Percentiles rank a stretch among this genome's conserved stretches.
These are phyloP conservation scores for Linnemannia zychae DNA, from an alignment of 192 early-diverging fungal genomes.

Conservation along the genomic window DNA sequence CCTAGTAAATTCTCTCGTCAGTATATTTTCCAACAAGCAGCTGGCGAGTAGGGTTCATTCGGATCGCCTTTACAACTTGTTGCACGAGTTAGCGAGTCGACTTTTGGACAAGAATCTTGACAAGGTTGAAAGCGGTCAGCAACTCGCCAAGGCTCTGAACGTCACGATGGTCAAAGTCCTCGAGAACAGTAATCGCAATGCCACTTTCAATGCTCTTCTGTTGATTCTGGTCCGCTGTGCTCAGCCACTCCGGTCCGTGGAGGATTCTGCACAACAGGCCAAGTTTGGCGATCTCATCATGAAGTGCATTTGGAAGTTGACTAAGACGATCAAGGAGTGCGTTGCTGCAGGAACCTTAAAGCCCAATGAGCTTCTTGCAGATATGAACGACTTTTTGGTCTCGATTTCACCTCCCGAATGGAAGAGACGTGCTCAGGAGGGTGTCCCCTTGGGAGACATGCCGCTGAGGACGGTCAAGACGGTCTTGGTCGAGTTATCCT, in stretches of 20 bases:
- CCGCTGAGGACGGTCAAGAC: constrained; percentile 97
- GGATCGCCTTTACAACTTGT: constrained; percentile 73
- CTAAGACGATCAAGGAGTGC: constrained; percentile 86
- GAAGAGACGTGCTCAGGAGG: constrained; percentile 83
- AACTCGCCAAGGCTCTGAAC: constrained; percentile 83
- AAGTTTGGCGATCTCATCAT: constrained; percentile 92
- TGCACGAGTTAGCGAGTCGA: constrained; percentile 84
- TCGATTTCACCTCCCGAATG: constrained; percentile 88
- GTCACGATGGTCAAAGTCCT: constrained; percentile 91
- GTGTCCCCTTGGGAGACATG: constrained; percentile 88
- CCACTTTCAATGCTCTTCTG: constrained; percentile 78
- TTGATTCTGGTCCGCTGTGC: constrained; percentile 74
- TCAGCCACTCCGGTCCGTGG: constrained; percentile 63
- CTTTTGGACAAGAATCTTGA: constrained; percentile 85
- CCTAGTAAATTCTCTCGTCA: constrained; percentile 80
- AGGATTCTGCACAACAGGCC: constrained; percentile 65
- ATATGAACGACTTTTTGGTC: constrained; percentile 87
- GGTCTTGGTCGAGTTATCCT: constrained; percentile 82
- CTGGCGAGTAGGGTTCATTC: constrained; percentile 75
- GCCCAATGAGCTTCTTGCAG: constrained; percentile 76
- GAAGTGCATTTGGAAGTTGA: constrained; percentile 98
- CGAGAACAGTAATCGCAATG: constrained; percentile 89
- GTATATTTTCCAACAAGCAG: constrained; percentile 78
- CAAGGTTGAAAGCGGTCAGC: constrained; percentile 66
- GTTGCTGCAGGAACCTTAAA: constrained; percentile 71